Evolutionary conservation across 1,284 basidiomycete species (phyloP).

Genomic region (Earliella scabrosa): DNA sequence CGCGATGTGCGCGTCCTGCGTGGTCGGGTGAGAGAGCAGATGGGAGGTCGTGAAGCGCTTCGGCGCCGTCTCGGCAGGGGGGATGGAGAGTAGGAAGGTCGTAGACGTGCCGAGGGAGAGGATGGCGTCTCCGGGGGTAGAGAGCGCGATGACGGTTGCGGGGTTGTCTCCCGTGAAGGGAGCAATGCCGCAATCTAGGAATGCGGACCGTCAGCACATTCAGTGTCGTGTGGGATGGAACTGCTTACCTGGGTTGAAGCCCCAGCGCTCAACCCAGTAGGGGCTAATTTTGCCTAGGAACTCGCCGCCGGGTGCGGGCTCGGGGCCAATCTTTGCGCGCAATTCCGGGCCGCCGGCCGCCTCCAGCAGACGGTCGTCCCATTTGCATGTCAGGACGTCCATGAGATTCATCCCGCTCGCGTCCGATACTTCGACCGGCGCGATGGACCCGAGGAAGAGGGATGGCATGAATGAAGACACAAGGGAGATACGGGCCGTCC

Average conservation of each 20-base stretch:
- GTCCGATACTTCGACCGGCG: constrained; percentile 79
- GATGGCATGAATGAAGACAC: constrained; percentile 88
- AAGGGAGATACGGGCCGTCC: constrained; percentile 76
- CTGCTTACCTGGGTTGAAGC: constrained; percentile 65
- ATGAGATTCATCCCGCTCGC: constrained; percentile 93
- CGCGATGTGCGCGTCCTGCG: constrained; percentile 62
- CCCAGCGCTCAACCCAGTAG: constrained; percentile 82
- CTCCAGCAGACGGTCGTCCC: constrained; percentile 65
- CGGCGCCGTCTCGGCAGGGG: constrained; percentile 60
- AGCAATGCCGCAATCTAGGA: constrained; percentile 76
- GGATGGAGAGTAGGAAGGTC: constrained; percentile 82
- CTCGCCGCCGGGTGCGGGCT: constrained; percentile 74
- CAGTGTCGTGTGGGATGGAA: too few species aligned
- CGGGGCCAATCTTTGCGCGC: constrained; percentile 77
- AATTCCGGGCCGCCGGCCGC: constrained; percentile 70
- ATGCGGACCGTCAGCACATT: background rate
- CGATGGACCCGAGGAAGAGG: constrained; percentile 69
- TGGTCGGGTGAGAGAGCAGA: constrained; percentile 72
- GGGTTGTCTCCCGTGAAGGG: constrained; percentile 94
- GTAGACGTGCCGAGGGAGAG: constrained; percentile 93
- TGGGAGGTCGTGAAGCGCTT: constrained; percentile 77
- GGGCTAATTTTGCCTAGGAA: constrained; percentile 66
- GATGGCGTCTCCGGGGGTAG: constrained; percentile 83
- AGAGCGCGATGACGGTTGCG: constrained; percentile 82
- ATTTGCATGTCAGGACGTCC: constrained; percentile 71